Evolutionary conservation across 148 eudicot genomes (phyloP).

Genomic region (Vaccinium myrtillus): DNA sequence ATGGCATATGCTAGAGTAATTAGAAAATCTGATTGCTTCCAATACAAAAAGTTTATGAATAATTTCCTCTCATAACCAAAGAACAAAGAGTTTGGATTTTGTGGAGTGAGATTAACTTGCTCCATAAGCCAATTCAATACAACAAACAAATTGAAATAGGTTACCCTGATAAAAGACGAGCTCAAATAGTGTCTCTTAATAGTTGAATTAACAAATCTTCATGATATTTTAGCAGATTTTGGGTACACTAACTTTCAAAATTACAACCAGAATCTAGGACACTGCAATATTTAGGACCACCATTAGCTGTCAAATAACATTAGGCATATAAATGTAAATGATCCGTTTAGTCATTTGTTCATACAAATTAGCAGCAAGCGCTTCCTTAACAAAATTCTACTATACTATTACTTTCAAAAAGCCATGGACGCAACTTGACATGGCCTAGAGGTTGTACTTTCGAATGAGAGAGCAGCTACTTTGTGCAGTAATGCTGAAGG

Average conservation of each 20-base stretch:
- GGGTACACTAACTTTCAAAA: background rate
- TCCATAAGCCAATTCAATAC: background rate
- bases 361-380: background rate
- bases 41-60: background rate
- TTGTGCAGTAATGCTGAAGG: background rate
- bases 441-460: background rate
- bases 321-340: background rate
- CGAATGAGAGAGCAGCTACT: background rate
- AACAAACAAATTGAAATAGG: background rate
- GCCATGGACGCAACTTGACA: background rate
- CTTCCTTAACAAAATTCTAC: background rate
- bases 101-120: slow-evolving; percentile 7
- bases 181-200: background rate
- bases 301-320: background rate
- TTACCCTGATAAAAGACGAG: background rate
- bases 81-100: background rate
- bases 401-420: background rate
- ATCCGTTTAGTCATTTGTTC: background rate
- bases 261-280: background rate
- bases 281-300: background rate
- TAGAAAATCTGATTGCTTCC: background rate
- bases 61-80: background rate
- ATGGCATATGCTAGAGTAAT: background rate
- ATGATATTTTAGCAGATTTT: background rate
- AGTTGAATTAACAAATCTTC: background rate